Percentiles rank a stretch among this genome's conserved stretches.
phyloP scores from a whole-genome alignment of 768 basidiomycete genomes.

The Boletellus emodensis region DNA sequence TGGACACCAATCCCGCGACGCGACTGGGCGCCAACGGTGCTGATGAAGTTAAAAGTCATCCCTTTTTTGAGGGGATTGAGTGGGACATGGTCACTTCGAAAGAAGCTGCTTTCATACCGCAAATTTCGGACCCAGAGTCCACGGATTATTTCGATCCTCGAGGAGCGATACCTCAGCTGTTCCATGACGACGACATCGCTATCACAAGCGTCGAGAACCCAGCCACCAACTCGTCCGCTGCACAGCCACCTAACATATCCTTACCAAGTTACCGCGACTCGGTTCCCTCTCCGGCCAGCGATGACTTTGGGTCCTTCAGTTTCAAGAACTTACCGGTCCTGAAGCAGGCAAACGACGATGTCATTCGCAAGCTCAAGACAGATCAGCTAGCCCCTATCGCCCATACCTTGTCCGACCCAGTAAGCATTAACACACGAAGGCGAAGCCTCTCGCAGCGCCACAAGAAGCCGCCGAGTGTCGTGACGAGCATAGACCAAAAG shows the following conservation, averaged over 20 bases:
- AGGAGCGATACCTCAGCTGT: constrained; percentile 84
- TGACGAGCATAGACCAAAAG: constrained; percentile 66
- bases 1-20: constrained; percentile 73
- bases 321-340: constrained; percentile 96
- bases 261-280: constrained; percentile 38
- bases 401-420: constrained; percentile 67
- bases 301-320: constrained; percentile 96
- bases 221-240: constrained; percentile 20
- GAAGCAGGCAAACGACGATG: constrained; percentile 98
- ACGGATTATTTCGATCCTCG: constrained; percentile 99
- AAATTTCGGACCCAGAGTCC: constrained; percentile 92
- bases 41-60: constrained; percentile 88
- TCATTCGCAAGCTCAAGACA: constrained; percentile 91
- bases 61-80: constrained; percentile 86
- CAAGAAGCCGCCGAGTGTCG: constrained; percentile 76
- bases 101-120: constrained; percentile 93
- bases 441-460: constrained; percentile 79
- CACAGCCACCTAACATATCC: constrained; percentile 15
- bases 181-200: constrained; percentile 83
- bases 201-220: constrained; percentile 51
- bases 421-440: constrained; percentile 55
- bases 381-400: constrained; percentile 81
- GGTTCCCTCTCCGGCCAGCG: constrained; percentile 56
- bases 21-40: constrained; percentile 87
- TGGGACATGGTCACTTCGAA: constrained; percentile 89